A percentile compares a stretch with the other conserved stretches of the same genome.
These are phyloP conservation scores for Chenopodium album DNA, from an alignment of 148 eudicot species.

Conservation along the genomic window DNA sequence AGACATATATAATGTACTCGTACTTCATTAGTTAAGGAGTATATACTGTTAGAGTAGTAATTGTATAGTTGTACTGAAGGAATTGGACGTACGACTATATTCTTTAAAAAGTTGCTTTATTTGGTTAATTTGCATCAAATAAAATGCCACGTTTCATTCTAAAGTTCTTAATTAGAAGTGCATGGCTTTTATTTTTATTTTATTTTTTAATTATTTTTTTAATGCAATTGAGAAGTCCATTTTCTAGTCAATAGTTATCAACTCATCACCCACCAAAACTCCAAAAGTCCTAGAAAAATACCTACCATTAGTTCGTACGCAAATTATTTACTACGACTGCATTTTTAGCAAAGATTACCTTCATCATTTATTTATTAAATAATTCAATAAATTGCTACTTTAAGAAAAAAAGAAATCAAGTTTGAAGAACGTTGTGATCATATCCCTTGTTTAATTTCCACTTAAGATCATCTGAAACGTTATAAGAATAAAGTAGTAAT, in stretches of 20 bases:
- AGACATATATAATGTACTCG: no score
- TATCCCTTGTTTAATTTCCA: neutral
- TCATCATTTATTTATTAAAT: neutral
- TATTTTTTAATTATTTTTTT: no score
- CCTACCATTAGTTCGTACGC: neutral
- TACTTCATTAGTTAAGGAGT: no score
- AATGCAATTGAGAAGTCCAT: conserved; percentile 17
- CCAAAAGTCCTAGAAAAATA: neutral
- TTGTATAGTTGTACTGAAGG: no score
- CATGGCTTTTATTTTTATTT: neutral
- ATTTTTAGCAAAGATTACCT: neutral
- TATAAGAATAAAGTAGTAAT: neutral
- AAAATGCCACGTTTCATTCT: neutral
- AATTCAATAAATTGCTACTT: neutral
- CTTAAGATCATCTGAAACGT: neutral
- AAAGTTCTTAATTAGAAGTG: neutral
- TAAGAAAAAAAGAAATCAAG: neutral
- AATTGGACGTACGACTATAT: no score
- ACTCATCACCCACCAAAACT: neutral
- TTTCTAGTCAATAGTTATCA: neutral
- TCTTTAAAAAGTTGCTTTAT: neutral
- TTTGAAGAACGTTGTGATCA: neutral
- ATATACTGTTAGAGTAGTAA: no score
- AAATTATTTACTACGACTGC: neutral
- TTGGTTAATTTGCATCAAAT: neutral